A percentile compares a stretch with the other conserved stretches of the same genome.
Evolutionary conservation across 768 basidiomycete species (phyloP).

Genomic region (Rhodotorula diobovata): DNA sequence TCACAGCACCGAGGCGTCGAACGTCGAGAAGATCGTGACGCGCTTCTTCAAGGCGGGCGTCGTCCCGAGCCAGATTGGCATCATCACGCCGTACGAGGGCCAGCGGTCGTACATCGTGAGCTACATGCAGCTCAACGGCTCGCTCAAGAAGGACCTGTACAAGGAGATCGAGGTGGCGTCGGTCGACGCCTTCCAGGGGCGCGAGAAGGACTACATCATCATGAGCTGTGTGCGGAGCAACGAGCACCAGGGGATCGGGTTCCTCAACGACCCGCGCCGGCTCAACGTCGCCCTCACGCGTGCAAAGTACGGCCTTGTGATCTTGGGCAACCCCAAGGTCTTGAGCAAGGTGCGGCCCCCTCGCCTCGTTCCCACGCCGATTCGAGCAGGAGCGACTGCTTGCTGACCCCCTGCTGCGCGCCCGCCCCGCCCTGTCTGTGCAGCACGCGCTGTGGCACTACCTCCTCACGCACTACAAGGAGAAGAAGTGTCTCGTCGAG

Average conservation of each 20-base stretch:
- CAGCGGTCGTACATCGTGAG: constrained; percentile 97
- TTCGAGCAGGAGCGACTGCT: neutral
- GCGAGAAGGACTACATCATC: constrained; percentile 99
- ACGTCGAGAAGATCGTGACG: constrained; percentile 99
- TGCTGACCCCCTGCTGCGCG: neutral
- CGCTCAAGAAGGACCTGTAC: constrained; percentile 96
- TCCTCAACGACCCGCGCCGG: constrained; percentile 94
- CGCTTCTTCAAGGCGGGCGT: constrained; percentile 99
- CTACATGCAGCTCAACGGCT: constrained; percentile 99
- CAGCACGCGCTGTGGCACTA: constrained; percentile 99
- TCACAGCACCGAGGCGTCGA: constrained; percentile 87
- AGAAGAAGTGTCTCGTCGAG: constrained; percentile 86
- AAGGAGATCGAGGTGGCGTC: constrained; percentile 99
- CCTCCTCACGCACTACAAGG: constrained; percentile 96
- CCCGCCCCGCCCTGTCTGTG: neutral
- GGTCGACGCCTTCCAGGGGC: constrained; percentile 98
- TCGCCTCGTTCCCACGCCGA: neutral
- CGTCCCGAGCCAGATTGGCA: constrained; percentile 88
- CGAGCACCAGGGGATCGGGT: constrained; percentile 98
- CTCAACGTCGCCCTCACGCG: constrained; percentile 94
- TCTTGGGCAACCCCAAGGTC: constrained; percentile 99
- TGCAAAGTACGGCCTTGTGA: constrained; percentile 96
- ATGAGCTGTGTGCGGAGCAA: constrained; percentile 95
- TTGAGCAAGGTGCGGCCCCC: constrained; percentile 74
- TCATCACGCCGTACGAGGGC: constrained; percentile 98